A percentile compares a stretch with the other conserved stretches of the same genome.
Conservation (phyloP, 768 basidiomycete species). For the Chalciporus sphaerocephalus region DNA sequence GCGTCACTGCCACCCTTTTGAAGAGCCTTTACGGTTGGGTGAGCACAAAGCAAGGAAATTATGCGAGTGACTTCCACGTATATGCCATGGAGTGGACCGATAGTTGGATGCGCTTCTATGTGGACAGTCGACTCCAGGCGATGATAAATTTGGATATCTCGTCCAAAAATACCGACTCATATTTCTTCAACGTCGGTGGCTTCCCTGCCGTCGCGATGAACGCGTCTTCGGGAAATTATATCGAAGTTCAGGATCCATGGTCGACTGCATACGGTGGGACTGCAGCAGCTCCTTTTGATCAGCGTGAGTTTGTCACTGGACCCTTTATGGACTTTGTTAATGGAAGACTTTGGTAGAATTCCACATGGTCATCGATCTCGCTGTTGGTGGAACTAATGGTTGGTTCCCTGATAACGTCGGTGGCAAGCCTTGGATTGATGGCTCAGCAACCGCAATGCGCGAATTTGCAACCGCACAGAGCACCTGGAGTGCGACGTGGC, state of each 20-base stretch:
- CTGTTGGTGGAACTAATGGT: constrained; percentile 76
- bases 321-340: no score
- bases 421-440: constrained; percentile 57
- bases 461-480: constrained; percentile 60
- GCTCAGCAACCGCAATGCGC: constrained; percentile 58
- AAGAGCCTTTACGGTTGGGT: constrained; percentile 37
- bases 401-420: constrained; percentile 48
- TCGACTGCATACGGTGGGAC: constrained; percentile 36
- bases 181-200: constrained; percentile 49
- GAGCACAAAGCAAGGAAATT: constrained; percentile 39
- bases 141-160: constrained; percentile 48
- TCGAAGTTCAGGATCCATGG: constrained; percentile 49
- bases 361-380: constrained; percentile 77
- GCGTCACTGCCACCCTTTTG: constrained; percentile 24
- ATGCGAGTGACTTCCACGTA: constrained; percentile 46
- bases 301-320: constrained; percentile 29
- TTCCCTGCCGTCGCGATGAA: constrained; percentile 51
- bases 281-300: constrained; percentile 42
- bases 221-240: constrained; percentile 34
- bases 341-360: constrained; percentile 61
- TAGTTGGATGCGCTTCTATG: constrained; percentile 50
- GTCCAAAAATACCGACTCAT: constrained; percentile 38
- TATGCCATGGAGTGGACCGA: constrained; percentile 60
- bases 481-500: constrained; percentile 77
- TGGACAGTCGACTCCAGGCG: constrained; percentile 47